Conservation (phyloP, 495 filamentous ascomycete genomes). For the Cryomyces minteri region DNA sequence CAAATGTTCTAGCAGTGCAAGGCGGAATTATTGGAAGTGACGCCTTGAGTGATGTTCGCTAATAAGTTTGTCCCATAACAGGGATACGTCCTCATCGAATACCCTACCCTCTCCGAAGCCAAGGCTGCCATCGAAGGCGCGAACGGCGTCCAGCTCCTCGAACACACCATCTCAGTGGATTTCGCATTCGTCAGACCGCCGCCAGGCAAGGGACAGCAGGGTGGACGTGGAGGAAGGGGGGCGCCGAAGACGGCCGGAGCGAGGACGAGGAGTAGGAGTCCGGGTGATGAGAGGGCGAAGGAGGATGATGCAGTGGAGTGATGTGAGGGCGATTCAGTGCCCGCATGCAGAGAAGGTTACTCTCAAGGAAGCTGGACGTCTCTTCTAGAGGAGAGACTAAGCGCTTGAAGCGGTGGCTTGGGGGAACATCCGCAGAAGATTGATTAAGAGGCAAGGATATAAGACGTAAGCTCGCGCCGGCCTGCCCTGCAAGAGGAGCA, state of each 20-base stretch:
- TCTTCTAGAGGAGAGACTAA: no score
- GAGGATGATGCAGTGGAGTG: conserved; percentile 10
- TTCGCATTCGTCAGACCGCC: conserved; percentile 95
- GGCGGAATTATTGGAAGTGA: not conserved
- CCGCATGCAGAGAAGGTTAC: no score
- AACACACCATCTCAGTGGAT: conserved; percentile 87
- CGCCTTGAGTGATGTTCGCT: not conserved
- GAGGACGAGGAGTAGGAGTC: conserved; percentile 48
- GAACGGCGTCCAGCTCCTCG: conserved; percentile 65
- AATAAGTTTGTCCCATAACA: conserved; percentile 18
- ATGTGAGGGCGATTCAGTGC: no score
- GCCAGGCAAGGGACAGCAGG: conserved; percentile 39
- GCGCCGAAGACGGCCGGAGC: conserved; percentile 32
- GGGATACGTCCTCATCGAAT: conserved; percentile 92
- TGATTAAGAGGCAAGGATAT: no score
- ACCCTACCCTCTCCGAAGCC: conserved; percentile 72
- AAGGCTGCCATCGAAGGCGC: conserved; percentile 71
- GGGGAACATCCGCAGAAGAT: no score
- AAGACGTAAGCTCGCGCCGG: conserved; percentile 2
- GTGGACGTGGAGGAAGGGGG: conserved; percentile 29
- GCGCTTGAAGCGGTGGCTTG: no score
- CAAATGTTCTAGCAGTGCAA: not conserved
- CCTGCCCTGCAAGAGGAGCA: not conserved
- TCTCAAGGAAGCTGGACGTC: no score
- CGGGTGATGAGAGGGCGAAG: no score